Evolutionary conservation across 2,329 filamentous ascomycete genomes (phyloP).

Genomic region (Botrytis squamosa): DNA sequence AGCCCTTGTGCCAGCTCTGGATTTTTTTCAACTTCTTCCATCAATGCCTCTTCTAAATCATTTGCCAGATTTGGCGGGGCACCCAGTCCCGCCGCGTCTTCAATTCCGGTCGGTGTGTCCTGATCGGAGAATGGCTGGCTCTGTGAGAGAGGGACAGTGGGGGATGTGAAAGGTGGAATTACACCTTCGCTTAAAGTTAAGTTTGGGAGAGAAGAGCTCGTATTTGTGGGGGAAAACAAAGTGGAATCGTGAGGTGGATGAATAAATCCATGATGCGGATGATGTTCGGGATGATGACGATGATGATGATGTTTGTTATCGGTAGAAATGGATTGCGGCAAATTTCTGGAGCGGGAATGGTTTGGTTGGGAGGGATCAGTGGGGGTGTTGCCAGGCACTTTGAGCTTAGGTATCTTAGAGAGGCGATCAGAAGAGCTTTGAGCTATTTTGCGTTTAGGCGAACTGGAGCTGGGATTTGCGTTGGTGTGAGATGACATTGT

Average conservation of each 20-base stretch:
- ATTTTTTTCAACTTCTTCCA: constrained; percentile 4
- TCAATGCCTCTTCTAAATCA: constrained; percentile 14
- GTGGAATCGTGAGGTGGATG: constrained; percentile 4
- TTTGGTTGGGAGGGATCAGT: constrained; percentile 4
- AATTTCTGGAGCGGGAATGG: constrained; percentile 7
- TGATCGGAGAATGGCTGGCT: constrained; percentile 3
- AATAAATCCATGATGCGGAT: constrained; percentile 1
- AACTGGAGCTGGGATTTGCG: neutral
- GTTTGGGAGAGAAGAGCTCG: neutral
- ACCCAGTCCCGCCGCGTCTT: neutral
- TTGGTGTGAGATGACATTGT: neutral
- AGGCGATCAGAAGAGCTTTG: constrained; percentile 3
- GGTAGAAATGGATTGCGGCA: neutral
- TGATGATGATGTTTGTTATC: neutral
- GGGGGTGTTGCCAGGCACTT: constrained; percentile 1
- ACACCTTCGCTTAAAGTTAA: neutral
- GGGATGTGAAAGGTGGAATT: constrained; percentile 13
- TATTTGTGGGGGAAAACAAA: neutral
- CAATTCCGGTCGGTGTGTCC: neutral
- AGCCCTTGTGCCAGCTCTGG: neutral
- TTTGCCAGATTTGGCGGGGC: neutral
- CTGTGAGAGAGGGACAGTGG: neutral
- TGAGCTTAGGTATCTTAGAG: constrained; percentile 7
- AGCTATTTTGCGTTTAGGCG: constrained; percentile 9
- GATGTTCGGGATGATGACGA: neutral